Conservation (phyloP, 208 protist species). For the Novymonas esmeraldas region DNA sequence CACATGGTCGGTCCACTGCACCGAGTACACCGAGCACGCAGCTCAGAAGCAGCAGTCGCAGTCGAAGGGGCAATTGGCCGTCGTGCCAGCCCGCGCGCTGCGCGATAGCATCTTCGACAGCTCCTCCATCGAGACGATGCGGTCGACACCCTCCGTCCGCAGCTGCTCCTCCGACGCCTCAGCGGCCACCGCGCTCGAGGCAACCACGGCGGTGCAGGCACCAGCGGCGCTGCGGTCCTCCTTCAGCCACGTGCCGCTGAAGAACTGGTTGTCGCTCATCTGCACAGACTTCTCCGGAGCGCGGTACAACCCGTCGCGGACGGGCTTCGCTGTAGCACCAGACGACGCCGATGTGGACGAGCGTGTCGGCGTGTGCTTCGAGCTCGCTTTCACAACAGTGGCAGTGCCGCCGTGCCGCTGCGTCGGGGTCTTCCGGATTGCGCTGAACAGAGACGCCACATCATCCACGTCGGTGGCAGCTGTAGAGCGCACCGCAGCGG, state of each 20-base stretch:
- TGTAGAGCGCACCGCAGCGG: background rate
- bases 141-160: conserved; percentile 72
- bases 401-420: conserved; percentile 6
- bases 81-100: conserved; percentile 76
- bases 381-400: too few species aligned
- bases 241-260: conserved; percentile 50
- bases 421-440: conserved; percentile 24
- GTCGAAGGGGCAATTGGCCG: conserved; percentile 91
- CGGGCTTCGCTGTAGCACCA: background rate
- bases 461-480: conserved; percentile 22
- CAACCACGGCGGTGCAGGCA: background rate
- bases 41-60: conserved; percentile 90
- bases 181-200: background rate
- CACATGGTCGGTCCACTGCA: too few species aligned
- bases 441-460: conserved; percentile 22
- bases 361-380: too few species aligned
- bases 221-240: conserved; percentile 13
- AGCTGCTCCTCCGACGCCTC: conserved; percentile 29
- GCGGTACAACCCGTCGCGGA: conserved; percentile 77
- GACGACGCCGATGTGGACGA: background rate
- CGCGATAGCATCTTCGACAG: conserved; percentile 80
- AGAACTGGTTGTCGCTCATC: conserved; percentile 84
- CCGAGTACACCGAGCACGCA: too few species aligned
- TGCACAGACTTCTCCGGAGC: conserved; percentile 74
- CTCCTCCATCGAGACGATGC: conserved; percentile 77